Base-by-base conservation (phyloP, 2,329 filamentous ascomycete species). In the Fusarium mundagurra region DNA sequence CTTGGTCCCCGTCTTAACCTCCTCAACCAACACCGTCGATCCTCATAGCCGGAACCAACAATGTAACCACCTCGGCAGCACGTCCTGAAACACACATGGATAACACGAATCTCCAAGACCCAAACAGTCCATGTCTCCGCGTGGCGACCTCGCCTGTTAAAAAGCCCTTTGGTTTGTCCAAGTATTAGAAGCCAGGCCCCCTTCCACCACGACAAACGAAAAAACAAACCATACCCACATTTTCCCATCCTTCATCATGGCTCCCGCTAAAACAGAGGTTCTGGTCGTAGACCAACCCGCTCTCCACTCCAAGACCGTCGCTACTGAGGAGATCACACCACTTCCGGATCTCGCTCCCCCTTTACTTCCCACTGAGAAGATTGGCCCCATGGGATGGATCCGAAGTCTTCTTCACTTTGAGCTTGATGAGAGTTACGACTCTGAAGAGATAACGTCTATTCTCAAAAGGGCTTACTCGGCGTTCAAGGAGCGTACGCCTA, bases 171-270 rank as follows among this genome's bases (percentile, higher is more conserved):
- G 11, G 20, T 31, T 2, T 43, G 34, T 16, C 27, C 27, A 43
- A 69, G 43, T 69, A 69, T 69, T 69, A 69, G 66, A 69, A 69
- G 64, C 14, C 27, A 22, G 41, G 14, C 43, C 48, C 43, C 36
- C 48, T n/a, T 29, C 31, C 31, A 18, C 20, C 3, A 8, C 1
- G 31, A 13, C 24, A n/a, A 31, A 18, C 34, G 6, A n/a, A 8
- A 22, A 47, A 47, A 16, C 11, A 43, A 43, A 50, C n/a, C 44
- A 43, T 63, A 43, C 12, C 27, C 48, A 55, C 53, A 27, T 36
- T 16, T 64, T 59, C 20, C 3, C 31, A 53, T 45, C 22, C 34
- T 45, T 22, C 41, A 67, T 29, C 29, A 69, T 69, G 66, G 64
- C 64, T 69, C 36, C 48, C 31, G 14, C 53, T 13, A 24, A 38